Percentiles rank a stretch among this genome's conserved stretches.
Conservation (phyloP, 441 rosid species). For the Populus hybrid region DNA sequence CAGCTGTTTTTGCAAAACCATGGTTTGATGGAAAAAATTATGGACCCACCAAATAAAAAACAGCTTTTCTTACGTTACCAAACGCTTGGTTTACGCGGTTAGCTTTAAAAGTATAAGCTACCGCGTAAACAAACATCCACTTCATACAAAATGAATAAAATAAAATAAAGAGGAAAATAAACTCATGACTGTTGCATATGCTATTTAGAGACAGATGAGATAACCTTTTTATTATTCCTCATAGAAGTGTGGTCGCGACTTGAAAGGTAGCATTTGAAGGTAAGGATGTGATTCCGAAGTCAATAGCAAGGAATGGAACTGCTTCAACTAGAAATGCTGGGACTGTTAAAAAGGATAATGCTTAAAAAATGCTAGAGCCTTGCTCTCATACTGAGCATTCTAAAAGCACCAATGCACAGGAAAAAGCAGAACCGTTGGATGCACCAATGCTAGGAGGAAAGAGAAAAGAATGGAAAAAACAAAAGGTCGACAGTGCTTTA, state of each 20-base stretch:
- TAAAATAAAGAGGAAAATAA: background rate
- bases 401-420: conserved; percentile 17
- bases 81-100: too few relatives aligned
- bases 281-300: conserved; percentile 26
- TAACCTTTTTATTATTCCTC: background rate
- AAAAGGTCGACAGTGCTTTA: too few relatives aligned
- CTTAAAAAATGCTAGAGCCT: conserved; percentile 23
- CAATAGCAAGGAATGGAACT: conserved; percentile 25
- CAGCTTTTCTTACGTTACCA: too few relatives aligned
- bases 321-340: conserved; percentile 20
- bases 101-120: too few relatives aligned
- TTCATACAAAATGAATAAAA: background rate
- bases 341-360: conserved; percentile 13
- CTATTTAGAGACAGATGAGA: background rate
- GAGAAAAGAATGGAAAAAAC: too few relatives aligned
- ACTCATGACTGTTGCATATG: background rate
- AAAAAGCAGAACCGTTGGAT: conserved; percentile 8
- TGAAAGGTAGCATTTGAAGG: conserved; percentile 10
- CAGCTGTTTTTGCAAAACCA: too few relatives aligned
- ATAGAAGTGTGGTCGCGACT: background rate
- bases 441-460: too few relatives aligned
- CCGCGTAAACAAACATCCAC: too few relatives aligned
- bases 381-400: conserved; percentile 17
- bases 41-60: too few relatives aligned
- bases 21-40: too few relatives aligned